These are phyloP conservation scores for Clonostachys chloroleuca DNA, from an alignment of 2,329 filamentous ascomycete species.

Conservation along the genomic window DNA sequence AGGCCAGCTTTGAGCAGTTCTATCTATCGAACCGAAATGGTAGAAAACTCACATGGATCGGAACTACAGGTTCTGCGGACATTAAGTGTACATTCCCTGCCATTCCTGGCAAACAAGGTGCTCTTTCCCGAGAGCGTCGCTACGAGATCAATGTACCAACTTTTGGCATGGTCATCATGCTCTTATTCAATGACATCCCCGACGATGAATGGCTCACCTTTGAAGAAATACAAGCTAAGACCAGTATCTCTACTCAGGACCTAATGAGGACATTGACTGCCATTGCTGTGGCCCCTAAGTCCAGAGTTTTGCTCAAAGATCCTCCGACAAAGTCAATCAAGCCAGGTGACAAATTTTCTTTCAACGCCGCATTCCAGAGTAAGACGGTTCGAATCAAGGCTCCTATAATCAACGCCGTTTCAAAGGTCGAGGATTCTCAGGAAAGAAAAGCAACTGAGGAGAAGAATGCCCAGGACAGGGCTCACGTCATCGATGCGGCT, in stretches of 20 bases:
- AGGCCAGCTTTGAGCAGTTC: constrained; percentile 82
- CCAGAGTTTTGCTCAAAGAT: constrained; percentile 73
- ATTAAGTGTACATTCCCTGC: constrained; percentile 75
- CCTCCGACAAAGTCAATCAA: constrained; percentile 76
- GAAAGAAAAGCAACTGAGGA: constrained; percentile 69
- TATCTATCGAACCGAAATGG: constrained; percentile 87
- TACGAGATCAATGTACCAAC: constrained; percentile 93
- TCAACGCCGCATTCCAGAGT: constrained; percentile 78
- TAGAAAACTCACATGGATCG: constrained; percentile 80
- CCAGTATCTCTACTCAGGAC: constrained; percentile 72
- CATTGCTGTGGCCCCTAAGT: constrained; percentile 79
- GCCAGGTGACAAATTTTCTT: constrained; percentile 71
- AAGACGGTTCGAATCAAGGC: constrained; percentile 87
- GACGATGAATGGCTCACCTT: constrained; percentile 47
- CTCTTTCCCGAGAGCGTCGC: constrained; percentile 59
- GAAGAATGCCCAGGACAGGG: constrained; percentile 69
- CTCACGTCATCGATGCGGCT: constrained; percentile 70
- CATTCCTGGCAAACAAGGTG: constrained; percentile 63
- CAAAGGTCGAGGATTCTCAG: constrained; percentile 75
- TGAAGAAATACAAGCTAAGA: constrained; percentile 79
- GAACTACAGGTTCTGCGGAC: constrained; percentile 72
- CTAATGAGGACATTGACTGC: constrained; percentile 76
- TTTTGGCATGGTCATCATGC: constrained; percentile 83
- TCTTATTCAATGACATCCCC: constrained; percentile 80
- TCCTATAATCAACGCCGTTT: constrained; percentile 74